Evolutionary conservation across 768 basidiomycete species (phyloP).

Genomic region (Hortiboletus campestris): DNA sequence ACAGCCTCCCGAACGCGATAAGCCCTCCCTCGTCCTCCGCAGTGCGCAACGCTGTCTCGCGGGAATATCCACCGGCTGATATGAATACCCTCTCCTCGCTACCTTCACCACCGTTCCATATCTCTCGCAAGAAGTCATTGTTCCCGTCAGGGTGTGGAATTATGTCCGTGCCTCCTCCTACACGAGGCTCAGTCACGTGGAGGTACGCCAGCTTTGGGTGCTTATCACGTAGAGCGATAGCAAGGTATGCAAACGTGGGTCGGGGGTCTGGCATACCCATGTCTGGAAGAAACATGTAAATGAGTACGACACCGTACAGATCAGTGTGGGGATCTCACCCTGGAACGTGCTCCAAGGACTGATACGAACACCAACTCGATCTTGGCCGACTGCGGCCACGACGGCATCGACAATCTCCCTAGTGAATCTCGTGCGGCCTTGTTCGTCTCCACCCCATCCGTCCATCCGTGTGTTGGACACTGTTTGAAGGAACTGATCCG

Average conservation of each 20-base stretch:
- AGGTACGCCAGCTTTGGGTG: slow-evolving; percentile 44
- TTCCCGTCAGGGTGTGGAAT: not conserved
- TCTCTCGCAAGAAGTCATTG: not conserved
- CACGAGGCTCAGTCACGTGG: slow-evolving; percentile 33
- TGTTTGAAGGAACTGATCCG: slow-evolving; percentile 51
- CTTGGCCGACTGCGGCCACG: slow-evolving; percentile 41
- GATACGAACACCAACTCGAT: slow-evolving; percentile 42
- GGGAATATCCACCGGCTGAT: not conserved
- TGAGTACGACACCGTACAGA: not conserved
- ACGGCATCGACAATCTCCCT: slow-evolving; percentile 37
- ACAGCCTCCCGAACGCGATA: not conserved
- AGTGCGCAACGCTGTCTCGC: not conserved
- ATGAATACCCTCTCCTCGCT: not conserved
- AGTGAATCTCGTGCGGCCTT: slow-evolving; percentile 46
- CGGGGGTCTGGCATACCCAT: not conserved
- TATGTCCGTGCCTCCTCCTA: not conserved
- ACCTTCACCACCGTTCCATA: not conserved
- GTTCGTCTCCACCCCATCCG: slow-evolving; percentile 61
- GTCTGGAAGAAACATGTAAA: not conserved
- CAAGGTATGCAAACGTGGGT: slow-evolving; percentile 47
- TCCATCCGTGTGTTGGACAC: slow-evolving; percentile 46
- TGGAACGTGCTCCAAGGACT: slow-evolving; percentile 40
- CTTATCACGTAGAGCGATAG: slow-evolving; percentile 35
- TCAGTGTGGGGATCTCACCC: slow-evolving; percentile 19
- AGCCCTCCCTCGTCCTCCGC: not conserved